Evolutionary conservation across 441 rosid genomes (phyloP).

Genomic region (Biscutella auriculata): DNA sequence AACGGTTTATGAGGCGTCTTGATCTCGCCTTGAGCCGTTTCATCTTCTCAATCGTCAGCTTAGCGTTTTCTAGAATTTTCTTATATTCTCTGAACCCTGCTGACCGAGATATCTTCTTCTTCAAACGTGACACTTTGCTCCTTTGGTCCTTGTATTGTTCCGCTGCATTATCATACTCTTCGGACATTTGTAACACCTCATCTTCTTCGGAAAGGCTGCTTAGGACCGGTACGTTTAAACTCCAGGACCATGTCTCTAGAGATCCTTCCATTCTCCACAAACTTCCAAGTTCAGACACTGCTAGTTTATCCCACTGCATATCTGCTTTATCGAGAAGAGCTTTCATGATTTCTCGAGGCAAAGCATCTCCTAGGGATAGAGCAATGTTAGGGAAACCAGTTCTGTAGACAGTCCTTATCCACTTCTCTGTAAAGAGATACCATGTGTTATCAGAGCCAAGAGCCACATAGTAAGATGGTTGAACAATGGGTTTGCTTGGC

Average conservation of each 20-base stretch:
- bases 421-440: constrained; percentile 82
- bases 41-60: constrained; percentile 61
- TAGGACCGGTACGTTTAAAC: constrained; percentile 82
- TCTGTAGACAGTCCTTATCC: constrained; percentile 64
- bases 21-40: constrained; percentile 63
- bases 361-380: constrained; percentile 51
- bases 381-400: constrained; percentile 77
- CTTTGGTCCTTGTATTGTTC: constrained; percentile 62
- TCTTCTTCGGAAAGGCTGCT: constrained; percentile 68
- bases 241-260: constrained; percentile 94
- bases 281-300: constrained; percentile 63
- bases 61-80: constrained; percentile 54
- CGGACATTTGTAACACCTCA: constrained; percentile 45
- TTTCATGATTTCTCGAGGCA: constrained; percentile 66
- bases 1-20: constrained; percentile 48
- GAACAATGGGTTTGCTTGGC: constrained; percentile 25
- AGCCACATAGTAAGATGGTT: constrained; percentile 58
- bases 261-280: constrained; percentile 81
- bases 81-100: constrained; percentile 76
- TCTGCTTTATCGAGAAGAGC: constrained; percentile 49
- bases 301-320: constrained; percentile 68
- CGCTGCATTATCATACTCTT: constrained; percentile 45
- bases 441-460: constrained; percentile 95
- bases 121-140: constrained; percentile 60
- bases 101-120: constrained; percentile 76